Conservation (phyloP, 1,284 basidiomycete species). For the Moesziomyces parantarcticus region DNA sequence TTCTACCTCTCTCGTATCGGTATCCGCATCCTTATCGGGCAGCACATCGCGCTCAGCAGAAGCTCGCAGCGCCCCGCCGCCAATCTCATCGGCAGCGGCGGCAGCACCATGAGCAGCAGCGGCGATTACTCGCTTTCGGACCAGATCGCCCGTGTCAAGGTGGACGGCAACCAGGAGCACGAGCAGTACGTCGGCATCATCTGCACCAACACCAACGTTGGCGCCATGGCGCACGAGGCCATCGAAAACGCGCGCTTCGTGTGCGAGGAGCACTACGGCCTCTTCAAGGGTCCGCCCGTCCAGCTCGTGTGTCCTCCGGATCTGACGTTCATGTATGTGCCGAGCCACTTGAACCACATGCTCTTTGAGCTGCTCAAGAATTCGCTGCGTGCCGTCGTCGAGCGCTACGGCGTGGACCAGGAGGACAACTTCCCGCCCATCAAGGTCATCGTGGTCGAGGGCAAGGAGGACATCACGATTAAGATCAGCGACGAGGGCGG, state of each 20-base stretch:
- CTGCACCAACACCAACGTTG: slow-evolving; percentile 81
- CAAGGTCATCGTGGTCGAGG: slow-evolving; percentile 93
- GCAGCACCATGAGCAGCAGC: slow-evolving; percentile 19
- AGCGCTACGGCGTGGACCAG: slow-evolving; percentile 85
- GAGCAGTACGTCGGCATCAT: slow-evolving; percentile 96
- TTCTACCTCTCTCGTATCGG: slow-evolving; percentile 97
- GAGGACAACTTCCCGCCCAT: slow-evolving; percentile 89
- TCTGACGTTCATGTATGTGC: slow-evolving; percentile 93
- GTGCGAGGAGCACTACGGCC: slow-evolving; percentile 88
- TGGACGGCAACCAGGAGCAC: slow-evolving; percentile 49
- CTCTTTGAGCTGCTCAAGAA: slow-evolving; percentile 99
- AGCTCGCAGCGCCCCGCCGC: slow-evolving; percentile 43
- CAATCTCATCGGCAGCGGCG: slow-evolving; percentile 33
- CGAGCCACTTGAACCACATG: slow-evolving; percentile 88
- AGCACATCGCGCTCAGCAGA: slow-evolving; percentile 66
- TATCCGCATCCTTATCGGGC: slow-evolving; percentile 67
- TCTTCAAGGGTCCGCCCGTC: slow-evolving; percentile 96
- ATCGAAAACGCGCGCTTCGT: slow-evolving; percentile 99
- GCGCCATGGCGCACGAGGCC: slow-evolving; percentile 78
- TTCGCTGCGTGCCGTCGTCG: slow-evolving; percentile 94
- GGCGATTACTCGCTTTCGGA: slow-evolving; percentile 36
- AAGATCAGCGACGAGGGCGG: slow-evolving; percentile 97
- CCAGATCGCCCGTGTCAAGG: slow-evolving; percentile 33
- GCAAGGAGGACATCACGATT: slow-evolving; percentile 88
- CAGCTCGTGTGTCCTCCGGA: slow-evolving; percentile 92